Conservation (phyloP, 2,329 filamentous ascomycete species). For the Apiospora aurea region DNA sequence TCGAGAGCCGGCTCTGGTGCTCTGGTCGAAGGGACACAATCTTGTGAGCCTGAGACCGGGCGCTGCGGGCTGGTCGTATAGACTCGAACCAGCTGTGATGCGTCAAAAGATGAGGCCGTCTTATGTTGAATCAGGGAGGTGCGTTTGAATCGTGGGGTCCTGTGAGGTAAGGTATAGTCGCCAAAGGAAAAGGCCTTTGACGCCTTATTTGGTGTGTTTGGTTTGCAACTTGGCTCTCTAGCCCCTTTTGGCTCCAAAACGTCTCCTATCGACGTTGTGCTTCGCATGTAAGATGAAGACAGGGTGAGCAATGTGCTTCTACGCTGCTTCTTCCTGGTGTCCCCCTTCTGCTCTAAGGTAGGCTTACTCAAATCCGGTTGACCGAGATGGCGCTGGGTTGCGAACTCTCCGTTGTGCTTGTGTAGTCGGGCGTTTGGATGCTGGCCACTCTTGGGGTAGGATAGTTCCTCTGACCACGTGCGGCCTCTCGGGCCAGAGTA, state of each 20-base stretch:
- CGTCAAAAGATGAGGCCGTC: constrained; percentile 35
- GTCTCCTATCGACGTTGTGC: background rate
- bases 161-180: constrained; percentile 34
- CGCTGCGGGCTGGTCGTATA: background rate
- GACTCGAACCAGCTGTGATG: constrained; percentile 34
- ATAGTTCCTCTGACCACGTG: constrained; percentile 37
- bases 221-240: background rate
- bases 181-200: constrained; percentile 32
- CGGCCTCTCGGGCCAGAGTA: constrained; percentile 31
- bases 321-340: background rate
- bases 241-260: background rate
- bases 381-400: background rate
- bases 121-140: constrained; percentile 39
- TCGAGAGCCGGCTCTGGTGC: background rate
- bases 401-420: background rate
- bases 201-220: background rate
- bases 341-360: background rate
- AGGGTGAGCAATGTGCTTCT: constrained; percentile 19
- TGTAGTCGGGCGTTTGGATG: constrained; percentile 28
- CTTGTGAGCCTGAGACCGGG: constrained; percentile 24
- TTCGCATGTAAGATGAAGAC: constrained; percentile 10
- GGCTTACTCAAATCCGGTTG: background rate
- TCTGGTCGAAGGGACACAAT: background rate
- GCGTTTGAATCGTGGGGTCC: constrained; percentile 36
- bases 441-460: constrained; percentile 37